A percentile compares a stretch with the other conserved stretches of the same genome.
Conservation (phyloP, 192 early-diverging fungal species). For the Mortierella hygrophila region DNA sequence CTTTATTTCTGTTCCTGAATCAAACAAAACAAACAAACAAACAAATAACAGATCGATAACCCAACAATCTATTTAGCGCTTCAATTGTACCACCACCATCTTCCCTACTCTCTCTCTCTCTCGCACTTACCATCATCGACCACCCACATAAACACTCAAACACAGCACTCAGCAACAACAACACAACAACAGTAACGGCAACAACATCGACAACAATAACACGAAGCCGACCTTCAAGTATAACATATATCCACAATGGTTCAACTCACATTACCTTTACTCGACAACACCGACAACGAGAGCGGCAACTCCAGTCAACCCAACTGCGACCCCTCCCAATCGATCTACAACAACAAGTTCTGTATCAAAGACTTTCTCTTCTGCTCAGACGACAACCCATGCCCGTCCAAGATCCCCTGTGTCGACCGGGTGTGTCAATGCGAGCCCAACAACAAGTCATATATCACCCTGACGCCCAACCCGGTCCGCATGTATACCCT, state of each 20-base stretch:
- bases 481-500: slow-evolving; percentile 52
- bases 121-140: background rate
- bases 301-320: slow-evolving; percentile 7
- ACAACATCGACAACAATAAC: no score
- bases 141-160: background rate
- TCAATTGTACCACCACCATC: slow-evolving; percentile 12
- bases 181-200: background rate
- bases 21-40: background rate
- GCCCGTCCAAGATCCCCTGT: slow-evolving; percentile 40
- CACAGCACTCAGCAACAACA: background rate
- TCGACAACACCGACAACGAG: slow-evolving; percentile 51
- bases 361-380: slow-evolving; percentile 52
- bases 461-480: slow-evolving; percentile 38
- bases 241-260: slow-evolving; percentile 30
- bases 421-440: slow-evolving; percentile 55
- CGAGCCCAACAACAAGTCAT: slow-evolving; percentile 28
- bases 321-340: slow-evolving; percentile 49
- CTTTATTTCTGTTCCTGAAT: slow-evolving; percentile 2
- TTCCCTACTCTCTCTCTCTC: background rate
- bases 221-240: no score
- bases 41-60: background rate
- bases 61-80: background rate
- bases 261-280: slow-evolving; percentile 30
- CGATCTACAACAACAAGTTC: slow-evolving; percentile 33
- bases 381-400: slow-evolving; percentile 54